phyloP scores from a whole-genome alignment of 371 early-diverging fungal genomes.

The Lichtheimia ornata region DNA sequence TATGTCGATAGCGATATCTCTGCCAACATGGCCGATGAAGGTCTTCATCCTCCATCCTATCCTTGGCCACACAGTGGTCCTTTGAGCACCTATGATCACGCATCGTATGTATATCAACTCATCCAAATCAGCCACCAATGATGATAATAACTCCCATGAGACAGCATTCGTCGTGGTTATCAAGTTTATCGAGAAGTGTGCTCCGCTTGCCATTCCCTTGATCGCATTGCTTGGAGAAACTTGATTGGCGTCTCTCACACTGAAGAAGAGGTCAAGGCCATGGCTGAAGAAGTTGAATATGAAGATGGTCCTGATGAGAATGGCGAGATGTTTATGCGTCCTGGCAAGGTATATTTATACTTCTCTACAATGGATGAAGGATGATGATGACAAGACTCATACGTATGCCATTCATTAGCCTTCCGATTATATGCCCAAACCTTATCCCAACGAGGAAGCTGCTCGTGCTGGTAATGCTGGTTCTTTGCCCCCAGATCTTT shows the following conservation, averaged over 20 bases:
- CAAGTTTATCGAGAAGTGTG: conserved; percentile 98
- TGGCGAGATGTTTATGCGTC: conserved; percentile 93
- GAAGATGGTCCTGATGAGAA: conserved; percentile 93
- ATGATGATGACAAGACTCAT: neutral
- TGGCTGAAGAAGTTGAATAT: conserved; percentile 94
- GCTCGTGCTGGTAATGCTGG: conserved; percentile 97
- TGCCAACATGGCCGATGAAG: conserved; percentile 85
- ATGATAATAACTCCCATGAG: neutral
- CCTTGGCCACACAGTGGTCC: conserved; percentile 88
- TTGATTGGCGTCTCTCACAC: conserved; percentile 92
- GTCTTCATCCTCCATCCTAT: conserved; percentile 87
- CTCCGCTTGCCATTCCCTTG: conserved; percentile 95
- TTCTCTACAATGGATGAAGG: neutral
- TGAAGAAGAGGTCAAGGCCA: conserved; percentile 88
- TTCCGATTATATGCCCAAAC: conserved; percentile 90
- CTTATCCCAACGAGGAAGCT: conserved; percentile 97
- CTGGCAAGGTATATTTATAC: conserved; percentile 77
- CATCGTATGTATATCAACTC: conserved; percentile 64
- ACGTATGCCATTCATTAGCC: conserved; percentile 50
- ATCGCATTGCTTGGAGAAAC: conserved; percentile 93
- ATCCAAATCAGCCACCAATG: neutral
- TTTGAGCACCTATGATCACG: conserved; percentile 91
- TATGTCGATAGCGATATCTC: conserved; percentile 52
- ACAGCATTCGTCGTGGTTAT: conserved; percentile 95
- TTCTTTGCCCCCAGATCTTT: conserved; percentile 95